Base-by-base conservation (phyloP, 345 rosid species). In the Populus pruinosa region DNA sequence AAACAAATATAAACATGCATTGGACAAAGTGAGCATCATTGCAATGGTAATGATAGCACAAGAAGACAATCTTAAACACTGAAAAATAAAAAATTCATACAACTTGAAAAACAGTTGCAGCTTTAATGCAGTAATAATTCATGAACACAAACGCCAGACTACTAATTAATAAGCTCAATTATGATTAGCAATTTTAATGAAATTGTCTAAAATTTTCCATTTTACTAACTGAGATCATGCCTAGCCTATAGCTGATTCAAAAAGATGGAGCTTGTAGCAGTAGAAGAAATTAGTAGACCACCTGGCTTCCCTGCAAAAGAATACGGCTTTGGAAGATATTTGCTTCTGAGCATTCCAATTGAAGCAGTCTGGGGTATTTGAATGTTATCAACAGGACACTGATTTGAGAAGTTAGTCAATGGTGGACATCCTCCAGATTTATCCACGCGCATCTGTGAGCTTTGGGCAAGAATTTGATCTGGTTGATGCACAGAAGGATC, bases 271-370 rank as follows among this genome's bases (percentile, higher is more conserved):
- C 68, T 8, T 31, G 38, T 41, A 71, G 72, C 38, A 78, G 59
- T 20, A 16, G 39, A 36, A 74, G 8, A 56, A 69, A 61, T 38
- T 72, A 71, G 63, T 44, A 20, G 49, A 69, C 25, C 81, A 88
- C 89, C 89, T 80, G 91, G 79, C 68, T 81, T 87, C 38, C 84
- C 86, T 11, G 79, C 80, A 79, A 83, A 84, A 67, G 88, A 70
- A 83, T 80, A 76, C 55, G 87, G 80, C 67, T 78, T 72, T 18
- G 85, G 23, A 67, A 72, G 77, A 80, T 83, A 85, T 70, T 85
- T 83, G 75, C 76, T 86, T 77, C 78, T 69, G 23, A 69, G 76
- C 80, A 82, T 74, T 50, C 85, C 88, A 66, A 66, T 39, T 18
- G 90, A 38, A 75, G 80, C 65, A 69, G 77, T 69, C 69, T 82